These are phyloP conservation scores for Leccinum disarticulatum DNA, from an alignment of 768 basidiomycete genomes.

Conservation along the genomic window DNA sequence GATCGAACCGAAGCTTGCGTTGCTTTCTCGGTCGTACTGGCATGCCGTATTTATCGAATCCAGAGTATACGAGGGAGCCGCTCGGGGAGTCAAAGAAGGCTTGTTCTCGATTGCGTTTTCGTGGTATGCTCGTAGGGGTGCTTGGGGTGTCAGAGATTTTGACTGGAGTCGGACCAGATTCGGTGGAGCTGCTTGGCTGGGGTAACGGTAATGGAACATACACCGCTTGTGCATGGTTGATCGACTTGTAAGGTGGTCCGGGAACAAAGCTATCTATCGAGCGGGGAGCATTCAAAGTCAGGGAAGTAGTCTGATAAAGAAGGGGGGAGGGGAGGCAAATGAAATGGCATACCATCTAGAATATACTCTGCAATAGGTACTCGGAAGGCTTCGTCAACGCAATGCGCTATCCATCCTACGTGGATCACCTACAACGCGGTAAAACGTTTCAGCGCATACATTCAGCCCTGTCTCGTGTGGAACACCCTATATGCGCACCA, in stretches of 20 bases:
- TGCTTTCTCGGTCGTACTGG: conserved; percentile 31
- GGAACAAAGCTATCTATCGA: conserved; percentile 20
- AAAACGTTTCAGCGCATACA: conserved; percentile 8
- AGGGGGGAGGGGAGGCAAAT: background rate
- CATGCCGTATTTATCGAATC: conserved; percentile 31
- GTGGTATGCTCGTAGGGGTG: conserved; percentile 19
- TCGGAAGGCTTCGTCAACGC: conserved; percentile 25
- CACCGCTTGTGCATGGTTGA: background rate
- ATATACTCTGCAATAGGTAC: conserved; percentile 30
- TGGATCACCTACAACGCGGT: conserved; percentile 27
- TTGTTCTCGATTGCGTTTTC: conserved; percentile 31
- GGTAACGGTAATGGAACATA: conserved; percentile 2
- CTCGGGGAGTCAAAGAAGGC: conserved; percentile 30
- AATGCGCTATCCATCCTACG: conserved; percentile 32
- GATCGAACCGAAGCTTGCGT: no score
- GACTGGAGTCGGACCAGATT: background rate
- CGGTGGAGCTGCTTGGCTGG: background rate
- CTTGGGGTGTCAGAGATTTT: conserved; percentile 26
- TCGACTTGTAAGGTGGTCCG: conserved; percentile 20
- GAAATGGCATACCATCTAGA: conserved; percentile 29
- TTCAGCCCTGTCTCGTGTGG: background rate
- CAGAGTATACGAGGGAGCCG: conserved; percentile 27
- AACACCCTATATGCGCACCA: conserved; percentile 22
- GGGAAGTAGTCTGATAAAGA: background rate
- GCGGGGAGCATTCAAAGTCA: conserved; percentile 3